These are phyloP conservation scores for Gymnopilus dilepis DNA, from an alignment of 768 basidiomycete species.

Conservation along the genomic window DNA sequence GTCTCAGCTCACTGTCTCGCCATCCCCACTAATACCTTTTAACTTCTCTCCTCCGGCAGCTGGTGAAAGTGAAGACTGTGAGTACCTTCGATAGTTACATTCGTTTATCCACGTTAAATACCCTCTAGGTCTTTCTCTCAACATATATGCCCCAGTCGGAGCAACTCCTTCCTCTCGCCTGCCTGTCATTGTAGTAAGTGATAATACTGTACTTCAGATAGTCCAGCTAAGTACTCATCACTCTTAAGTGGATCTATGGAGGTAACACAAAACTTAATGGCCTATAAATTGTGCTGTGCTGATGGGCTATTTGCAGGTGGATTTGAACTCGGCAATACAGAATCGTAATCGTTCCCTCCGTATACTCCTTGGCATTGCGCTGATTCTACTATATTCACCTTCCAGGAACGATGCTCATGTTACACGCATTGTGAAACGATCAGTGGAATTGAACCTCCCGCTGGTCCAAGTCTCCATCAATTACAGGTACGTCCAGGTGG, in stretches of 20 bases:
- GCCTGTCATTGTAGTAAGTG: slow-evolving; percentile 52
- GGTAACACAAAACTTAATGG: not conserved
- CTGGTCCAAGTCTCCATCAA: slow-evolving; percentile 29
- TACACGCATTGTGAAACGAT: slow-evolving; percentile 19
- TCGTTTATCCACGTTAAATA: not conserved
- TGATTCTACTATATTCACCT: not conserved
- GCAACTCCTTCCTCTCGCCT: slow-evolving; percentile 39
- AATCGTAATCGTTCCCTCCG: too few relatives aligned
- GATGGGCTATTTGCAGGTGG: slow-evolving; percentile 1
- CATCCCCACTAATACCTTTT: not conserved
- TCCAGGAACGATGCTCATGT: slow-evolving; percentile 16
- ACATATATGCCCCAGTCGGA: slow-evolving; percentile 44
- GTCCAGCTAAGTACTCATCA: not conserved
- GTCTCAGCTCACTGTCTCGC: slow-evolving; percentile 38
- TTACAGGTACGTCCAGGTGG: slow-evolving; percentile 20
- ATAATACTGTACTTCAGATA: not conserved
- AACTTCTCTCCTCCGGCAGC: not conserved
- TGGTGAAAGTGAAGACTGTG: slow-evolving; percentile 19
- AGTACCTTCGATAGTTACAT: not conserved
- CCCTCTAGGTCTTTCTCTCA: slow-evolving; percentile 43
- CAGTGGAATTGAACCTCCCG: slow-evolving; percentile 20
- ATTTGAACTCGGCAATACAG: slow-evolving; percentile 17
- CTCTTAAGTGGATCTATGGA: slow-evolving; percentile 26
- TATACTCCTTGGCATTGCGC: too few relatives aligned
- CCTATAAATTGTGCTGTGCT: too few relatives aligned